Evolutionary conservation across 805 yeast species (phyloP).

Genomic region (Kodamaea kakaduensis): DNA sequence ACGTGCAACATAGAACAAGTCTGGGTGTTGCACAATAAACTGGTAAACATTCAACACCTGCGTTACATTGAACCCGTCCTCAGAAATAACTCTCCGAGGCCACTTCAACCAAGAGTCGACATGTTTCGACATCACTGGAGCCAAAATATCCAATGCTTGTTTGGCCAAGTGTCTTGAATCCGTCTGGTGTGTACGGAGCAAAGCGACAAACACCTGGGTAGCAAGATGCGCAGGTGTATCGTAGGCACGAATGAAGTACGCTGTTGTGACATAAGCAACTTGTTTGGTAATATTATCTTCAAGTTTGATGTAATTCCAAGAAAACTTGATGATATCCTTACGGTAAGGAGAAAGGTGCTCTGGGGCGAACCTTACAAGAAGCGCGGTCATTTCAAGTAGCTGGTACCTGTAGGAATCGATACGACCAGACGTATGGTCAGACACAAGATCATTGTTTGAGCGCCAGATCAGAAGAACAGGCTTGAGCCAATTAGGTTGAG

Average conservation of each 20-base stretch:
- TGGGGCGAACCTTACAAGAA: slow-evolving; percentile 68
- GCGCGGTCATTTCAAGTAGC: slow-evolving; percentile 74
- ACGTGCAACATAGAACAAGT: slow-evolving; percentile 76
- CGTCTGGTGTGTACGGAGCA: slow-evolving; percentile 75
- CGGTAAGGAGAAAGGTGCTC: slow-evolving; percentile 52
- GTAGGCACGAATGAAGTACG: slow-evolving; percentile 79
- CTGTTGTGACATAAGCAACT: slow-evolving; percentile 85
- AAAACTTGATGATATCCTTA: slow-evolving; percentile 86
- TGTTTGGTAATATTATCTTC: slow-evolving; percentile 89
- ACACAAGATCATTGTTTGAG: slow-evolving; percentile 49
- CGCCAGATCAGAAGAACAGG: slow-evolving; percentile 70
- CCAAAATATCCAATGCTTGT: slow-evolving; percentile 82
- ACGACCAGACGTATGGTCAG: slow-evolving; percentile 57
- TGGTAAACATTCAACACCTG: slow-evolving; percentile 87
- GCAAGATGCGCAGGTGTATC: slow-evolving; percentile 88
- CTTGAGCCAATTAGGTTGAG: slow-evolving; percentile 58
- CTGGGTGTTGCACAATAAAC: slow-evolving; percentile 81
- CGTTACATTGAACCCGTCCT: slow-evolving; percentile 80
- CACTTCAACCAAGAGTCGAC: slow-evolving; percentile 83
- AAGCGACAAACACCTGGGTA: slow-evolving; percentile 87
- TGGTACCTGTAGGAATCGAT: slow-evolving; percentile 74
- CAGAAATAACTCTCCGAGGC: slow-evolving; percentile 89
- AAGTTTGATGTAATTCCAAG: slow-evolving; percentile 87
- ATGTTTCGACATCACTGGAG: slow-evolving; percentile 77
- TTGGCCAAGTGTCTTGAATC: slow-evolving; percentile 81